phyloP scores from a whole-genome alignment of 2,329 filamentous ascomycete species.

The Xylaria sp. region DNA sequence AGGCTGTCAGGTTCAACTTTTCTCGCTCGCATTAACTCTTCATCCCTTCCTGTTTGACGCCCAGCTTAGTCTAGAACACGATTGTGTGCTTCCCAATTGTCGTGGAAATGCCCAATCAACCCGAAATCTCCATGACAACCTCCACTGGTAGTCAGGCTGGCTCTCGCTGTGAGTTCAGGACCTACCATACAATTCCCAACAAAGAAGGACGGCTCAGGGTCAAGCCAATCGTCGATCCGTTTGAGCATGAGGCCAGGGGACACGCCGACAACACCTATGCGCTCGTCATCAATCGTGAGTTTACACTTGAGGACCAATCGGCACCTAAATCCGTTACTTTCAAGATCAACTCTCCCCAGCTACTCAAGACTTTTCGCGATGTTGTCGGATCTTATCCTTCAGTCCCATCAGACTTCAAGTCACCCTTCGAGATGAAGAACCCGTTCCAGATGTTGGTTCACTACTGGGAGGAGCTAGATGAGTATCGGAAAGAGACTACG shows the following conservation, averaged over 20 bases:
- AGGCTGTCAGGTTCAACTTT: background rate
- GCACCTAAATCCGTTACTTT: constrained; percentile 32
- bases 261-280: constrained; percentile 31
- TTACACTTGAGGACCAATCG: constrained; percentile 30
- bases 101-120: constrained; percentile 9
- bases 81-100: background rate
- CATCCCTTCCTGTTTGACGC: no score
- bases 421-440: constrained; percentile 35
- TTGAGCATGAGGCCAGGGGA: constrained; percentile 15
- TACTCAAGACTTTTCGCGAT: constrained; percentile 36
- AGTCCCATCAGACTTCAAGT: constrained; percentile 37
- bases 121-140: background rate
- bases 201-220: constrained; percentile 34
- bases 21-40: background rate
- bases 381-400: constrained; percentile 34
- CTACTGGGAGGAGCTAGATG: constrained; percentile 39
- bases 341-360: constrained; percentile 38
- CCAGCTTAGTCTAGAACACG: background rate
- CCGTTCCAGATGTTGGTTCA: constrained; percentile 39
- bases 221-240: constrained; percentile 26
- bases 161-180: constrained; percentile 33
- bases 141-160: constrained; percentile 4
- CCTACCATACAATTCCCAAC: constrained; percentile 29
- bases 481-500: constrained; percentile 22
- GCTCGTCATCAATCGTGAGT: constrained; percentile 33